Percentiles rank a stretch among this genome's conserved stretches.
phyloP scores from a whole-genome alignment of 192 early-diverging fungal species.

The Dissophora ornata region DNA sequence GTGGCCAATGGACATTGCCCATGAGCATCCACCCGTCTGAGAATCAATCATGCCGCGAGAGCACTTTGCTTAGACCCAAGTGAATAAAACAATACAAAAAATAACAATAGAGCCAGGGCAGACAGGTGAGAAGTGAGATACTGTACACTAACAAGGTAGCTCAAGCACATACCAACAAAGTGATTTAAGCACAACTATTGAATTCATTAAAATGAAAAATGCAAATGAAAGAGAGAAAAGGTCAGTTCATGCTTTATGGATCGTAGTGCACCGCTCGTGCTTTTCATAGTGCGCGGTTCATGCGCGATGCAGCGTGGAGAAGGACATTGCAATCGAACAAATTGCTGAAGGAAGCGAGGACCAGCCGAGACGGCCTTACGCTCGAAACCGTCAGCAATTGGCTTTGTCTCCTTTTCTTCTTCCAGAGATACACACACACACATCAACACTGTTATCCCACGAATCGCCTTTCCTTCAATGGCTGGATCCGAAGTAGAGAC shows the following conservation, averaged over 20 bases:
- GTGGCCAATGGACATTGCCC: background rate
- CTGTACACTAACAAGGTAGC: constrained; percentile 5
- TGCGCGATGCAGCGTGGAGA: no score
- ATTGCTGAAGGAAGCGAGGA: no score
- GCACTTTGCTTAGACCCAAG: constrained; percentile 33
- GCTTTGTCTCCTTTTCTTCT: background rate
- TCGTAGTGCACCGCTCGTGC: background rate
- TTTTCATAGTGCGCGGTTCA: no score
- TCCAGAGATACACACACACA: background rate
- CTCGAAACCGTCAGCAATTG: constrained; percentile 4
- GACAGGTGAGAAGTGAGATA: constrained; percentile 3
- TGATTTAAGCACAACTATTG: constrained; percentile 56
- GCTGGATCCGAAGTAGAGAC: no score
- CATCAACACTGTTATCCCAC: background rate
- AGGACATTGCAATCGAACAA: no score
- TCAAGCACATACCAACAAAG: constrained; percentile 54
- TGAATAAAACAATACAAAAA: background rate
- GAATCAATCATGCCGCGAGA: constrained; percentile 6
- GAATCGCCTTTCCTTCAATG: no score
- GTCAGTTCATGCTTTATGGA: background rate
- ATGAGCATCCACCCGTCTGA: constrained; percentile 3
- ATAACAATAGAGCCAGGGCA: background rate
- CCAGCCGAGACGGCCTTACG: background rate
- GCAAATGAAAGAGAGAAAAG: constrained; percentile 4
- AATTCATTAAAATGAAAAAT: constrained; percentile 1